These are phyloP conservation scores for Hypoxylon sp. DNA, from an alignment of 2,329 filamentous ascomycete species.

Conservation along the genomic window DNA sequence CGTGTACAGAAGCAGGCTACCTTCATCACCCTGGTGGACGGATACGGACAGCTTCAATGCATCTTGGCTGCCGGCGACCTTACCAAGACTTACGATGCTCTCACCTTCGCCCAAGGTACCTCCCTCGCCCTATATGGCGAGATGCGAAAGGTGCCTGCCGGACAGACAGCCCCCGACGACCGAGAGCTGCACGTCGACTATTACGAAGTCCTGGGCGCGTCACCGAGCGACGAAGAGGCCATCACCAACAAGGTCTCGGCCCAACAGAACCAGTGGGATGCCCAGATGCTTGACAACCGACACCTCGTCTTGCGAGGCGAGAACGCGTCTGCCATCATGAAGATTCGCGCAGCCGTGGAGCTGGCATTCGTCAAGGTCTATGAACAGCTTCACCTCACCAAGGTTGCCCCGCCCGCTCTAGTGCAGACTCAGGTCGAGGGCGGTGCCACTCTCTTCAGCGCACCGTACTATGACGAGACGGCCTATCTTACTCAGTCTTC, in stretches of 20 bases:
- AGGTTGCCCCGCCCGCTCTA: slow-evolving; percentile 88
- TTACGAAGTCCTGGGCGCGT: slow-evolving; percentile 80
- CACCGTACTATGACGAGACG: slow-evolving; percentile 87
- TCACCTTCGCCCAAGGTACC: slow-evolving; percentile 87
- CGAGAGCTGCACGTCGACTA: slow-evolving; percentile 92
- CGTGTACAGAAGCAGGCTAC: slow-evolving; percentile 83
- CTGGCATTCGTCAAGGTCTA: slow-evolving; percentile 82
- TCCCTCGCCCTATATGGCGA: slow-evolving; percentile 85
- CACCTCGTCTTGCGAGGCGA: slow-evolving; percentile 89
- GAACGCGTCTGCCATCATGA: slow-evolving; percentile 83
- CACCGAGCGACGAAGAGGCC: slow-evolving; percentile 86
- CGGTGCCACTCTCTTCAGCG: slow-evolving; percentile 87
- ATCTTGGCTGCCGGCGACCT: slow-evolving; percentile 78
- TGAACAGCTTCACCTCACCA: slow-evolving; percentile 77
- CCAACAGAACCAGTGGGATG: slow-evolving; percentile 62
- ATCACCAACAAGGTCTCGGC: slow-evolving; percentile 78
- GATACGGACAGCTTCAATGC: slow-evolving; percentile 85
- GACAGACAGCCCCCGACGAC: slow-evolving; percentile 79
- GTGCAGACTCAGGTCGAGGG: slow-evolving; percentile 97
- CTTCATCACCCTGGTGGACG: slow-evolving; percentile 86
- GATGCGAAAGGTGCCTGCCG: slow-evolving; percentile 80
- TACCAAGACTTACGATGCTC: slow-evolving; percentile 88
- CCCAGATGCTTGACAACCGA: slow-evolving; percentile 76
- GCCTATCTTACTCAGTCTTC: slow-evolving; percentile 97
- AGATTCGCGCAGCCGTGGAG: slow-evolving; percentile 82